Conservation (phyloP, 2,329 filamentous ascomycete genomes). For the Sporothrix pallida region DNA sequence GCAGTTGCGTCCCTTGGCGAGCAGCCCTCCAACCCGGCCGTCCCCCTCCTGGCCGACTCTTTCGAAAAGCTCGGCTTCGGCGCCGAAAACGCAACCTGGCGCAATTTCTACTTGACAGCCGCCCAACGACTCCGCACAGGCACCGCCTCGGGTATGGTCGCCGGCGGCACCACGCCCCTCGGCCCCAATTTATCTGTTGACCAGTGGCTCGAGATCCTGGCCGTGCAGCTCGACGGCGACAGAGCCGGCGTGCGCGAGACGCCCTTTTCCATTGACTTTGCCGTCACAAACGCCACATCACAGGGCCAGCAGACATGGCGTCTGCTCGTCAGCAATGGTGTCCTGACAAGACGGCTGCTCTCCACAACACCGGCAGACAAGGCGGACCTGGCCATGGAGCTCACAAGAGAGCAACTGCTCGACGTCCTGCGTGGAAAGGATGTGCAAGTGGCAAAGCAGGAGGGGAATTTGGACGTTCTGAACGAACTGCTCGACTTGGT, state of each 20-base stretch:
- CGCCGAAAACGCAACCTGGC: constrained; percentile 28
- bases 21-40: background rate
- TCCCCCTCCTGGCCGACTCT: background rate
- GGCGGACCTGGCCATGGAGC: background rate
- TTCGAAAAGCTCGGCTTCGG: constrained; percentile 30
- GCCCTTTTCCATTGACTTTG: constrained; percentile 3
- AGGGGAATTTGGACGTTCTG: background rate
- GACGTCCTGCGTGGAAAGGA: constrained; percentile 6
- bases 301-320: background rate
- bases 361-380: background rate
- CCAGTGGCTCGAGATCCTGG: constrained; percentile 21
- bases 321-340: constrained; percentile 22
- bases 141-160: background rate
- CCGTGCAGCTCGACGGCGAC: constrained; percentile 17
- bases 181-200: constrained; percentile 3
- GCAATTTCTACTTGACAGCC: constrained; percentile 27
- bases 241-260: background rate
- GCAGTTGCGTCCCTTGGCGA: background rate
- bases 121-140: constrained; percentile 24
- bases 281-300: background rate
- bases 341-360: background rate
- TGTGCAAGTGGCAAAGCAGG: background rate
- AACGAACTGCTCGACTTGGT: background rate
- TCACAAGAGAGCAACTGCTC: background rate
- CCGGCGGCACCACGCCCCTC: background rate